Evolutionary conservation across 2,329 filamentous ascomycete genomes (phyloP).

Genomic region (Colletotrichum sp.): DNA sequence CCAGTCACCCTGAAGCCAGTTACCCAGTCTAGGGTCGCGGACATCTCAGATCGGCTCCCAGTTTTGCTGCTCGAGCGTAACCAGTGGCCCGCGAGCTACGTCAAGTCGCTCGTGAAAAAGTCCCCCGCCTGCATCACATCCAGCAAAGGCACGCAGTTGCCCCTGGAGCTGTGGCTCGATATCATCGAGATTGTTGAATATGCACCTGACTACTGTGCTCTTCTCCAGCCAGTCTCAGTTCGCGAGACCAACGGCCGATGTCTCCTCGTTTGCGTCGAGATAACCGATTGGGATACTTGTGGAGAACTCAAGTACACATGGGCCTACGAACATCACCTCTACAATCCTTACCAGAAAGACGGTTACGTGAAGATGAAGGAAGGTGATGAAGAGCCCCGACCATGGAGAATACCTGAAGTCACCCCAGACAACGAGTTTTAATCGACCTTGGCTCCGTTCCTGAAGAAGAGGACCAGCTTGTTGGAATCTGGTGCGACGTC

Average conservation of each 20-base stretch:
- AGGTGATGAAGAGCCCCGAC: not conserved
- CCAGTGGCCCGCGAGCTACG: not conserved
- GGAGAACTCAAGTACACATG: not conserved
- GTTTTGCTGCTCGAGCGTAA: not conserved
- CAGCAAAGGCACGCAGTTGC: accelerated
- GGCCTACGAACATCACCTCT: not conserved
- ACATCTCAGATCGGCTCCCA: not conserved
- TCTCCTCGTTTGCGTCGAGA: not conserved
- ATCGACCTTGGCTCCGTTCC: not conserved
- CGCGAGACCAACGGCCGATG: not conserved
- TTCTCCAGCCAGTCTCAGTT: accelerated
- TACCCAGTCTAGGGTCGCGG: not conserved
- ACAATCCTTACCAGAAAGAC: not conserved
- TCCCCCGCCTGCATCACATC: not conserved
- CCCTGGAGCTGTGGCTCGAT: not conserved
- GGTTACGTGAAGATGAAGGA: not conserved
- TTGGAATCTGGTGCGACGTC: no score
- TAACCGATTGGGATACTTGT: not conserved
- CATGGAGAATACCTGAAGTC: not conserved
- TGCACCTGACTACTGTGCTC: accelerated
- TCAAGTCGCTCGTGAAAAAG: not conserved
- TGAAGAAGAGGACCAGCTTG: not conserved
- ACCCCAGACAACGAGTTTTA: not conserved
- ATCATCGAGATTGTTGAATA: not conserved
- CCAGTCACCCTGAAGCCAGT: not conserved